These are phyloP conservation scores for Chenopodium formosanum DNA, from an alignment of 148 eudicot genomes.

Conservation along the genomic window DNA sequence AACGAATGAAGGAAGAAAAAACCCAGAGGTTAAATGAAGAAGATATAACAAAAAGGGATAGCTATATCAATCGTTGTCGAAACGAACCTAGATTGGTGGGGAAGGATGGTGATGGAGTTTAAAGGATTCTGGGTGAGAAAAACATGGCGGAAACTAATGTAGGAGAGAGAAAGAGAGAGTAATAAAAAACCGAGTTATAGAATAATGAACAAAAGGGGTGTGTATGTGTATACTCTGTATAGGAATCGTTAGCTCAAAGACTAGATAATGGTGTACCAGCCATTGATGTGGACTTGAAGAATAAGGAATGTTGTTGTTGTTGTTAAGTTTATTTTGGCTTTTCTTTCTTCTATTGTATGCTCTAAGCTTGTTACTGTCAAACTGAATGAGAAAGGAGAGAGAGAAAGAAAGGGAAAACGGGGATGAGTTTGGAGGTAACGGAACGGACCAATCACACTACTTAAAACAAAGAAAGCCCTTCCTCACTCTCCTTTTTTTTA, in stretches of 20 bases:
- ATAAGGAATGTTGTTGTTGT: conserved; percentile 19
- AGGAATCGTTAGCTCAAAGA: not conserved
- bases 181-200: not conserved
- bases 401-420: conserved; percentile 23
- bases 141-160: conserved; percentile 11
- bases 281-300: conserved; percentile 34
- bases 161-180: not conserved
- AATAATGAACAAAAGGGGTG: not conserved
- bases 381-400: conserved; percentile 12
- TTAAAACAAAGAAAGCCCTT: not conserved
- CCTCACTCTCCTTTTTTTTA: not conserved
- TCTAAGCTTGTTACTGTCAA: not conserved
- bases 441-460: conserved; percentile 34
- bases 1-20: conserved; percentile 1
- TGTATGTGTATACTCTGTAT: not conserved
- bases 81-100: conserved; percentile 25
- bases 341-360: not conserved
- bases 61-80: not conserved
- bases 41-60: not conserved
- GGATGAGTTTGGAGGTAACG: conserved; percentile 28
- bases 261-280: conserved; percentile 15
- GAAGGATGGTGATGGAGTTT: not conserved
- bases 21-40: conserved; percentile 2
- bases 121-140: conserved; percentile 9
- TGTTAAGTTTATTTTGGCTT: no score